Percentiles rank a stretch among this genome's conserved stretches.
These are phyloP conservation scores for Terfezia claveryi DNA, from an alignment of 495 filamentous ascomycete genomes.

Conservation along the genomic window DNA sequence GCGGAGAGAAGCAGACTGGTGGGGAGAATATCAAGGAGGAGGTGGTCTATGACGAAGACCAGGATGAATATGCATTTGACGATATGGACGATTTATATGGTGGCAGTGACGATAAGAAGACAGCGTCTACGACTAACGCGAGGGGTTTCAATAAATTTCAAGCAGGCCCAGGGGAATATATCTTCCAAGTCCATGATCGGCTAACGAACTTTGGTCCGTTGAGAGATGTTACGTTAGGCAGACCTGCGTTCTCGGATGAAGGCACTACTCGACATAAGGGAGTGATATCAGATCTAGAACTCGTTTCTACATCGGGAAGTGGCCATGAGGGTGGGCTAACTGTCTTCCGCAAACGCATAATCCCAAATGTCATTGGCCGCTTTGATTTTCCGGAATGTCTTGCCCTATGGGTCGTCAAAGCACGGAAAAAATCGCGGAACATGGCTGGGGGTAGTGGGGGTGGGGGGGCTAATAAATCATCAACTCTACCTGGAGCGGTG, in stretches of 20 bases:
- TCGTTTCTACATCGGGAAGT: slow-evolving; percentile 50
- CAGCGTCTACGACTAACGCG: slow-evolving; percentile 2
- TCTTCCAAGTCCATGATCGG: slow-evolving; percentile 53
- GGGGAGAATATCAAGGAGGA: slow-evolving; percentile 31
- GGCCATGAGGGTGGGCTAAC: slow-evolving; percentile 45
- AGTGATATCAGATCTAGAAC: slow-evolving; percentile 36
- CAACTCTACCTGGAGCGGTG: background rate
- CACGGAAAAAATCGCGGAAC: slow-evolving; percentile 6
- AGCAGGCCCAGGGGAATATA: slow-evolving; percentile 31
- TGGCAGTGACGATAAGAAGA: slow-evolving; percentile 48
- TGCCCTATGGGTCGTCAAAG: slow-evolving; percentile 27
- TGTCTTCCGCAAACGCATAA: slow-evolving; percentile 51
- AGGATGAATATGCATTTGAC: slow-evolving; percentile 23
- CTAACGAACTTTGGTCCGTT: slow-evolving; percentile 60
- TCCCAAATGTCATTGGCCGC: slow-evolving; percentile 38
- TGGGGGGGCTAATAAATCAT: background rate
- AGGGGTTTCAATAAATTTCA: slow-evolving; percentile 5
- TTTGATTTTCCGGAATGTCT: slow-evolving; percentile 38
- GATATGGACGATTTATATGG: slow-evolving; percentile 38
- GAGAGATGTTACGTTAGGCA: slow-evolving; percentile 43
- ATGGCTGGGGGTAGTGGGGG: background rate
- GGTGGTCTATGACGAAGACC: slow-evolving; percentile 35
- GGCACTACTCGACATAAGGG: slow-evolving; percentile 27
- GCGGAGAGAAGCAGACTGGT: slow-evolving; percentile 29
- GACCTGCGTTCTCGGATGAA: slow-evolving; percentile 23